Evolutionary conservation across 2,329 filamentous ascomycete species (phyloP), one percentile per base, ranked within the genome.

Genomic region (Sporothrix mexicana): DNA sequence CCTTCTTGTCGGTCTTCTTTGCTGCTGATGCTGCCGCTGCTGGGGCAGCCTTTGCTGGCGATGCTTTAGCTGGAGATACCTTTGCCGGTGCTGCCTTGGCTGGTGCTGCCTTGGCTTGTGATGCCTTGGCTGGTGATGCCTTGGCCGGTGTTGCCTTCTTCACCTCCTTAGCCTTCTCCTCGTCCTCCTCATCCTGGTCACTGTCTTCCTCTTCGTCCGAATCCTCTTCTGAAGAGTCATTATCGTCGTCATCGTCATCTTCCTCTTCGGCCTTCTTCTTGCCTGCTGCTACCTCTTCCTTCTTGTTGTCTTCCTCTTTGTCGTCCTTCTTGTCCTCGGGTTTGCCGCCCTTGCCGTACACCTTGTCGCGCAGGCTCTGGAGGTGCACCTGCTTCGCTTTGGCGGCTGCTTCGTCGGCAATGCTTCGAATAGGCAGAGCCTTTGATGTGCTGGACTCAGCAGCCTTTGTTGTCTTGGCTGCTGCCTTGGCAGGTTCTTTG

Each of bases 401-500:
- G 77, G 86, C 82, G 0, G 89, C 90, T 67, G 87, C 90, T 79
- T 94, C 91, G 77, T 93, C 86, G 57, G 88, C 89, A 69, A 90
- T 84, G 77, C 85, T 87, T 75, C 84, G 83, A 67, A 88, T 80
- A 1, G 87, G 85, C 13, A 87, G 77, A 10, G 77, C 72, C 62
- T 76, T 51, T 74, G 77, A 36, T 36, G 30, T 36, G 30, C 30
- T 36, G 3, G 30, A 49, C 2, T 70, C 30, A 15, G 15, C 66
- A n/a, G 41, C 20, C 61, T 66, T 66, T 25, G 62, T n/a, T 9
- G 80, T 74, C 75, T 81, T 75, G 41, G 73, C 57, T n/a, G 4
- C 41, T n/a, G 75, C 76, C 2, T 78, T 71, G 10, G 76, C 74
- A 5, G 78, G 7, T 62, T 2, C 77, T 20, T 55, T 55, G 51